Evolutionary conservation across 192 early-diverging fungal species (phyloP).

Genomic region (Umbelopsis vinacea): DNA sequence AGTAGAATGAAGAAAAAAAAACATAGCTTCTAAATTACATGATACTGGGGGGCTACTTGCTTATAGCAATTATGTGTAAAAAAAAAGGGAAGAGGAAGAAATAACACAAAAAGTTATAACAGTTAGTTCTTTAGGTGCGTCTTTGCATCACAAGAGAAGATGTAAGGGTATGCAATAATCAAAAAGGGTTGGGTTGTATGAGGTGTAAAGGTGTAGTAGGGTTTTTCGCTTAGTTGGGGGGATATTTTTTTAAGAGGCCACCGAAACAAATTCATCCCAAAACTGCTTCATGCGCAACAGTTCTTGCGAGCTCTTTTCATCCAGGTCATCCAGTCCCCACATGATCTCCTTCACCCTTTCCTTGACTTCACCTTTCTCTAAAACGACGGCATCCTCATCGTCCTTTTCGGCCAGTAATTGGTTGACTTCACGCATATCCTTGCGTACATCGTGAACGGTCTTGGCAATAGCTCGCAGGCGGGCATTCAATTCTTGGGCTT

Average conservation of each 20-base stretch:
- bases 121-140: background rate
- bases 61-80: slow-evolving; percentile 11
- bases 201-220: background rate
- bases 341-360: slow-evolving; percentile 43
- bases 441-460: slow-evolving; percentile 44
- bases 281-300: slow-evolving; percentile 42
- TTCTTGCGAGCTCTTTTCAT: slow-evolving; percentile 33
- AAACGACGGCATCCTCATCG: slow-evolving; percentile 41
- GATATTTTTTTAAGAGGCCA: background rate
- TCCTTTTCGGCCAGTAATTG: slow-evolving; percentile 43
- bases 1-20: background rate
- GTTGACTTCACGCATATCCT: slow-evolving; percentile 42
- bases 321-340: slow-evolving; percentile 48
- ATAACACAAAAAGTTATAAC: slow-evolving; percentile 2
- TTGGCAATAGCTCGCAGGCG: slow-evolving; percentile 42
- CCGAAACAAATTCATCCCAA: slow-evolving; percentile 34
- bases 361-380: slow-evolving; percentile 43
- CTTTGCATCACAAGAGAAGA: background rate
- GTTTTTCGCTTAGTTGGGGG: too few species aligned
- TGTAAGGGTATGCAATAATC: slow-evolving; percentile 19
- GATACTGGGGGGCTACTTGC: slow-evolving; percentile 11
- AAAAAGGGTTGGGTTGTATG: background rate
- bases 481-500: slow-evolving; percentile 40
- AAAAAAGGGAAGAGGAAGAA: background rate
- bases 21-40: slow-evolving; percentile 17